A percentile compares a stretch with the other conserved stretches of the same genome.
phyloP scores from a whole-genome alignment of 331 rosid species.

The Pyracantha coccinea region DNA sequence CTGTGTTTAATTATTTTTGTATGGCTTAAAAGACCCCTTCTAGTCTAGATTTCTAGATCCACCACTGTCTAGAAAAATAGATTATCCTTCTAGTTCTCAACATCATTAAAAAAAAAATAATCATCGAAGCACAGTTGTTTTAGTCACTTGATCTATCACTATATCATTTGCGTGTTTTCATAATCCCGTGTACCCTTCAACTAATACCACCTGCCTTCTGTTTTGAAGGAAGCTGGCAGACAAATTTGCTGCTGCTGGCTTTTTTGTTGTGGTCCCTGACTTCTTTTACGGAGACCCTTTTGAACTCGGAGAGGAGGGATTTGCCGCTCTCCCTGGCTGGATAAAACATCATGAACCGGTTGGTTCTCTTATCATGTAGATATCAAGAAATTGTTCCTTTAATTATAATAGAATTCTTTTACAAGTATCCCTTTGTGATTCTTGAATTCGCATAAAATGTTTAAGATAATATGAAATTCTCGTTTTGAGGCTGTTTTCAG shows the following conservation, averaged over 20 bases:
- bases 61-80: background rate
- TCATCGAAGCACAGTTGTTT: too few species aligned
- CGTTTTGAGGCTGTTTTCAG: background rate
- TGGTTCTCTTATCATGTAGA: background rate
- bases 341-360: background rate
- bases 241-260: conserved; percentile 22
- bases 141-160: background rate
- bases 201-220: background rate
- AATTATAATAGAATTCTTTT: too few species aligned
- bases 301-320: conserved; percentile 1
- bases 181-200: background rate
- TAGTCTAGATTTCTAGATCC: too few species aligned
- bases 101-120: background rate
- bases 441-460: background rate
- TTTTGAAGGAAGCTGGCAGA: conserved; percentile 21
- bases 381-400: too few species aligned
- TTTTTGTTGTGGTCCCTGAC: conserved; percentile 23
- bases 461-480: background rate
- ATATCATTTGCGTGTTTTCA: background rate
- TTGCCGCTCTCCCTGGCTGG: conserved; percentile 6
- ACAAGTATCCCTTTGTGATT: too few species aligned
- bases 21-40: background rate
- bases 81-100: background rate
- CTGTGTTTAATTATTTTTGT: too few species aligned
- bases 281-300: conserved; percentile 18